Conservation (phyloP, 768 basidiomycete genomes). For the Russula ochroleuca region DNA sequence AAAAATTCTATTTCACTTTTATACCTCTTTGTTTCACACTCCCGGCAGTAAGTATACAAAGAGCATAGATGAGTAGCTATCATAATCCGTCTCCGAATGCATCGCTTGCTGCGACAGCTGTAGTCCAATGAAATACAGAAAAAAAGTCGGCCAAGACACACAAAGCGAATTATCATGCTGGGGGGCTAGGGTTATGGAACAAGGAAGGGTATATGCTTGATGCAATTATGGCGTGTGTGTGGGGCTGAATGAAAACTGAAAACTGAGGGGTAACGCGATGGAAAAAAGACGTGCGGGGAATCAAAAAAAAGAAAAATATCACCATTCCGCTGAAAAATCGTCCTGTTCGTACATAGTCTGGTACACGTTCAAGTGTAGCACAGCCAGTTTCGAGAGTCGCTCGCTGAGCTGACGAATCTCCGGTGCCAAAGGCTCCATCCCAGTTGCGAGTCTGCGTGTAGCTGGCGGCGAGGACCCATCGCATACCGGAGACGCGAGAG, state of each 20-base stretch:
- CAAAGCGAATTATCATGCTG: conserved; percentile 22
- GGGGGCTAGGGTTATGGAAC: conserved; percentile 12
- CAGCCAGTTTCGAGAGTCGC: conserved; percentile 65
- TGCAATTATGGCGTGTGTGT: conserved; percentile 20
- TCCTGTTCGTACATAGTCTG: conserved; percentile 71
- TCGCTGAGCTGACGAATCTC: conserved; percentile 68
- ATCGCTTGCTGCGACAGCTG: conserved; percentile 8
- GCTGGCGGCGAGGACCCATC: conserved; percentile 32
- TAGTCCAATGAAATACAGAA: conserved; percentile 15
- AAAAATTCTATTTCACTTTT: conserved; percentile 4
- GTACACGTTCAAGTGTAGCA: conserved; percentile 73
- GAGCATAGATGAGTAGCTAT: conserved; percentile 19
- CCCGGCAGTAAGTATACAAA: conserved; percentile 20
- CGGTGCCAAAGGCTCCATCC: conserved; percentile 66
- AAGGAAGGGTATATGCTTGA: conserved; percentile 22
- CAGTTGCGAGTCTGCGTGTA: conserved; percentile 33
- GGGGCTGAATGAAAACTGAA: too few species aligned
- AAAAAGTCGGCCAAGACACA: conserved; percentile 7
- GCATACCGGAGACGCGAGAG: not conserved
- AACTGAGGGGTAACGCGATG: conserved; percentile 20
- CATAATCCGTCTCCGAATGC: conserved; percentile 16
- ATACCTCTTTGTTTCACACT: not conserved
- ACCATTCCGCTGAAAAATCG: conserved; percentile 39
- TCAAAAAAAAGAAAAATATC: conserved; percentile 9
- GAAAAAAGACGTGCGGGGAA: not conserved